Evolutionary conservation across 768 basidiomycete species (phyloP).

Genomic region (Leccinum fibrillosum): DNA sequence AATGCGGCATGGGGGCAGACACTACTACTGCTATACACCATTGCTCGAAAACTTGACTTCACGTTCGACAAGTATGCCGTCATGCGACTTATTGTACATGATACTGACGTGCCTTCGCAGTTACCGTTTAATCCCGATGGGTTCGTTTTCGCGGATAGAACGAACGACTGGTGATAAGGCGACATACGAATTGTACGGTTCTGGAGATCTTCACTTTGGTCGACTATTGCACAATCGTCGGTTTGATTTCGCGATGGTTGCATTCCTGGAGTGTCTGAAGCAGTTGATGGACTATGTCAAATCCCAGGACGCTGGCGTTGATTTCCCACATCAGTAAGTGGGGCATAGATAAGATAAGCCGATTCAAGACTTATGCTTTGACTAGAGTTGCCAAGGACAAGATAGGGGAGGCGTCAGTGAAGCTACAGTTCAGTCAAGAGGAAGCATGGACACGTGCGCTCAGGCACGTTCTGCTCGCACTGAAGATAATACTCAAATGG

Average conservation of each 20-base stretch:
- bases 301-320: slow-evolving; percentile 64
- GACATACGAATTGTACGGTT: slow-evolving; percentile 90
- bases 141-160: slow-evolving; percentile 92
- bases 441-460: slow-evolving; percentile 95
- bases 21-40: slow-evolving; percentile 83
- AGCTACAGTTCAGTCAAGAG: slow-evolving; percentile 92
- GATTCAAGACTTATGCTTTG: background rate
- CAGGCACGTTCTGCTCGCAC: slow-evolving; percentile 83
- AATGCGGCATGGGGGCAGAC: slow-evolving; percentile 99
- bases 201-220: slow-evolving; percentile 86
- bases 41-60: slow-evolving; percentile 89
- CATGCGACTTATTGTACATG: background rate
- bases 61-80: slow-evolving; percentile 74
- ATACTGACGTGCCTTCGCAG: slow-evolving; percentile 38
- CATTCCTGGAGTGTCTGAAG: slow-evolving; percentile 91
- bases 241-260: slow-evolving; percentile 95
- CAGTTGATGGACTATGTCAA: slow-evolving; percentile 87
- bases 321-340: slow-evolving; percentile 86
- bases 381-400: slow-evolving; percentile 85
- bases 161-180: slow-evolving; percentile 77
- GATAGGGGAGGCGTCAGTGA: slow-evolving; percentile 93
- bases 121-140: slow-evolving; percentile 90
- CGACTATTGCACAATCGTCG: slow-evolving; percentile 90
- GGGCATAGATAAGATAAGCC: background rate
- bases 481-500: slow-evolving; percentile 88